These are phyloP conservation scores for Catharanthus roseus DNA, from an alignment of 257 asterid genomes.

Conservation along the genomic window DNA sequence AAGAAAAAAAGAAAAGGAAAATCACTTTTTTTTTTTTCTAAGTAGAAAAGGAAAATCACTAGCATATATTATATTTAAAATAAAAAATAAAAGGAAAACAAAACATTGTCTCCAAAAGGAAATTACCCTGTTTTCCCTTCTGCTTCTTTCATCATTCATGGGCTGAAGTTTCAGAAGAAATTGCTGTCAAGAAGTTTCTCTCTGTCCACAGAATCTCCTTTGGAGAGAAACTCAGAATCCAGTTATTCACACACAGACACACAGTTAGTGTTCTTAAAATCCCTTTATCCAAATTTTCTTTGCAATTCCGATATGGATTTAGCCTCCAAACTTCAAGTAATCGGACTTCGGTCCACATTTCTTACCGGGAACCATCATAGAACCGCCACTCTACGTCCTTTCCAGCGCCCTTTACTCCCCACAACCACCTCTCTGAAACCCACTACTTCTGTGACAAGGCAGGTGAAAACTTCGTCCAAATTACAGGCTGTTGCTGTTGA, in stretches of 20 bases:
- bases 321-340: conserved; percentile 41
- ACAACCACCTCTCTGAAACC: conserved; percentile 20
- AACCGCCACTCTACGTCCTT: conserved; percentile 34
- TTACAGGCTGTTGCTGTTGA: conserved; percentile 61
- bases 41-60: too few species aligned
- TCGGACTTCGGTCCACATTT: conserved; percentile 53
- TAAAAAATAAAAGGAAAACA: background rate
- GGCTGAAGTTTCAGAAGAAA: conserved; percentile 1
- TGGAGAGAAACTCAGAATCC: too few species aligned
- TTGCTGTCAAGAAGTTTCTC: conserved; percentile 19
- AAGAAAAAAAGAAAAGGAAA: too few species aligned
- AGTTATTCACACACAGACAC: conserved; percentile 9
- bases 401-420: conserved; percentile 29
- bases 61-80: too few species aligned
- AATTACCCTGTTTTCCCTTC: background rate
- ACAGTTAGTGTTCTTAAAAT: background rate
- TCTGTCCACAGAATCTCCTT: conserved; percentile 19
- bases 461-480: conserved; percentile 32
- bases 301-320: conserved; percentile 38
- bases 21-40: too few species aligned
- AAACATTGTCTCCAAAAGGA: background rate
- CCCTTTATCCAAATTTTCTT: conserved; percentile 8
- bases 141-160: background rate
- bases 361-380: conserved; percentile 42
- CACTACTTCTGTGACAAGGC: conserved; percentile 28